Conservation (phyloP, 2,329 filamentous ascomycete genomes). For the Colletotrichum higginsianum region DNA sequence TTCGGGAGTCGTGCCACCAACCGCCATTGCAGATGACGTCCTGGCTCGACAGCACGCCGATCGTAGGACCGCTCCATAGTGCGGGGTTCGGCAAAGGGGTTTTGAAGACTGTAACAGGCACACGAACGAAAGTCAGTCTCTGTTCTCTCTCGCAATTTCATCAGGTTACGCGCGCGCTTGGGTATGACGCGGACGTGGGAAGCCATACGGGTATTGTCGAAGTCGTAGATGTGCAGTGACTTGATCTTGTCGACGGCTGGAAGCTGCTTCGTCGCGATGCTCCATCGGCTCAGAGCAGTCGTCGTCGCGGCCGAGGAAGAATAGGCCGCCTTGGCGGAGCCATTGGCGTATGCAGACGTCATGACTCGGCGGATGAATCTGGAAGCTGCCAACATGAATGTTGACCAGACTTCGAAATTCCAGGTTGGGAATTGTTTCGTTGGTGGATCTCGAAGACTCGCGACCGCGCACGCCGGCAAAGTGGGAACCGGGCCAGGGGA, state of each 20-base stretch:
- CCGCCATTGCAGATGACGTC: slow-evolving; percentile 87
- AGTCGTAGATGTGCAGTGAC: slow-evolving; percentile 93
- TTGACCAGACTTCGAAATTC: slow-evolving; percentile 34
- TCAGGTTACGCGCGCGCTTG: not conserved
- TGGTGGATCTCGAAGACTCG: slow-evolving; percentile 26
- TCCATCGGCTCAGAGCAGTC: slow-evolving; percentile 88
- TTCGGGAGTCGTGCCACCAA: slow-evolving; percentile 96
- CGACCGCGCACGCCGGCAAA: slow-evolving; percentile 19
- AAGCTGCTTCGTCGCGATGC: slow-evolving; percentile 79
- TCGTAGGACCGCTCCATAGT: slow-evolving; percentile 85
- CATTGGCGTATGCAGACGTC: slow-evolving; percentile 43
- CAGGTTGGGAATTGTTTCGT: slow-evolving; percentile 26
- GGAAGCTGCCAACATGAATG: slow-evolving; percentile 43
- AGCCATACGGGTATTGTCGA: slow-evolving; percentile 89
- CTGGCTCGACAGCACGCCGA: slow-evolving; percentile 82
- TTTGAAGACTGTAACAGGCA: slow-evolving; percentile 78
- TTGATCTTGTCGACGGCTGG: slow-evolving; percentile 78
- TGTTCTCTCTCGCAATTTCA: not conserved
- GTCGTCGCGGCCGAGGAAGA: slow-evolving; percentile 64
- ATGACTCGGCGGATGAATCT: slow-evolving; percentile 43
- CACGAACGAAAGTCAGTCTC: not conserved
- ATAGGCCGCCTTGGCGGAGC: slow-evolving; percentile 40
- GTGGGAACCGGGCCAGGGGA: slow-evolving; percentile 15
- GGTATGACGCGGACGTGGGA: slow-evolving; percentile 17
- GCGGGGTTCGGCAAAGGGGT: slow-evolving; percentile 91